Evolutionary conservation across 1,284 basidiomycete genomes (phyloP), one percentile per base, ranked within the genome.

Genomic region (Cutaneotrichosporon spelunceum): DNA sequence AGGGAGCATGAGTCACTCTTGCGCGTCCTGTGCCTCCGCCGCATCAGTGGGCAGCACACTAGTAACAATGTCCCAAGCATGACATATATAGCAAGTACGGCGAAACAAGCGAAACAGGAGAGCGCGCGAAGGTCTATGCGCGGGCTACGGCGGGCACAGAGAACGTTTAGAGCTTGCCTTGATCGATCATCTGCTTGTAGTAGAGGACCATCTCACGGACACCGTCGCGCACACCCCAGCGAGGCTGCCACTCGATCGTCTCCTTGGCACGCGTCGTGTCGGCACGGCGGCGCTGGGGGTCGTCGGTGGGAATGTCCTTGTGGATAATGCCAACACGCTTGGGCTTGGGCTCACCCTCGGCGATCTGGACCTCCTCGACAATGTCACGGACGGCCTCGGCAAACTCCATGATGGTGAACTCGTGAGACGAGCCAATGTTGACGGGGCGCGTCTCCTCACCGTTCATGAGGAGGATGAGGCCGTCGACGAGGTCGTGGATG

Each of bases 361-460:
- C 89, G 70, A 83, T 83, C 81, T 93, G 89, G 24, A 94, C 89
- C 81, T 91, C 88, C 79, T 90, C 89, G 60, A 92, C 93, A 69
- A 91, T 87, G 58, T 93, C 90, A 49, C 90, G 84, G 56, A 94
- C 91, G 68, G 91, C 85, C 77, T 89, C 86, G 30, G 92, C 91
- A 74, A 94, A 94, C 69, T 93, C 88, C 59, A 88, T 67, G 70
- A 99, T 95, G 59, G 91, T 93, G 80, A 94, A 96, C 82, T 99
- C 95, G 78, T 95, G 90, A 53, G 86, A 81, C 73, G 91, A 93
- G 64, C 94, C 94, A 68, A 99, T 88, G 84, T 99, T 99, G 78
- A 95, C 90, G 2, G 94, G 93, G 48, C 92, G 89, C 59, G 88
- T 85, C 80, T 94, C 91, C 73, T 85, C 81, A 48, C 90, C 91